These are phyloP conservation scores for Sclerotinia minor DNA, from an alignment of 2,329 filamentous ascomycete genomes.

Conservation along the genomic window DNA sequence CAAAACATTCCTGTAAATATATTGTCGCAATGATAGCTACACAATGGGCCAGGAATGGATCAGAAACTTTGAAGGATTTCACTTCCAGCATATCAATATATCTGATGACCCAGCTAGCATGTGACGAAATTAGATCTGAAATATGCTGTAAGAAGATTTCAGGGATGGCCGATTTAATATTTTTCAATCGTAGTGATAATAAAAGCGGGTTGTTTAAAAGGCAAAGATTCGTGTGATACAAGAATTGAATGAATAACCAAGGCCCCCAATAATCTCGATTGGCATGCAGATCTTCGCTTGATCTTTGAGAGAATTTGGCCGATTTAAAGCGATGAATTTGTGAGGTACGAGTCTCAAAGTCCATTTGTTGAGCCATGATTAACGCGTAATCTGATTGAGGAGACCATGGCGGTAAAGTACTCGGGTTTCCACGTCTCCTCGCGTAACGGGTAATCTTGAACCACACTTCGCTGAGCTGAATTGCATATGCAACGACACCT, in stretches of 20 bases:
- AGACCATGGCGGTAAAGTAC: slow-evolving; percentile 50
- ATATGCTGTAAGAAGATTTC: slow-evolving; percentile 57
- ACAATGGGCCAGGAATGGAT: slow-evolving; percentile 51
- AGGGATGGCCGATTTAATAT: slow-evolving; percentile 53
- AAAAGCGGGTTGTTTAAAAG: slow-evolving; percentile 56
- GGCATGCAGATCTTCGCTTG: slow-evolving; percentile 46
- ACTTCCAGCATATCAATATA: slow-evolving; percentile 51
- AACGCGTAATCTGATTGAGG: slow-evolving; percentile 52
- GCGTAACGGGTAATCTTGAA: slow-evolving; percentile 51
- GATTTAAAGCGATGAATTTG: slow-evolving; percentile 52
- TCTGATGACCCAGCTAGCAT: slow-evolving; percentile 55
- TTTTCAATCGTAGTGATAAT: slow-evolving; percentile 53
- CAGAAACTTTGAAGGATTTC: slow-evolving; percentile 49
- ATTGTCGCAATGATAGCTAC: slow-evolving; percentile 55
- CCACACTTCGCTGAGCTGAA: slow-evolving; percentile 50
- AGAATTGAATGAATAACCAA: slow-evolving; percentile 53
- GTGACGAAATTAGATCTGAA: slow-evolving; percentile 52
- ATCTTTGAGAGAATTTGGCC: slow-evolving; percentile 48
- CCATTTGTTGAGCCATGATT: slow-evolving; percentile 53
- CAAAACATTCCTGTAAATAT: slow-evolving; percentile 55
- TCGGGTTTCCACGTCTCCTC: slow-evolving; percentile 47
- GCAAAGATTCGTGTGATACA: slow-evolving; percentile 55
- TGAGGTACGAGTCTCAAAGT: slow-evolving; percentile 53
- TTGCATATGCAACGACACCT: slow-evolving; percentile 50
- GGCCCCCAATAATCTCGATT: slow-evolving; percentile 55